These are phyloP conservation scores for Setomelanomma holmii DNA, from an alignment of 2,329 filamentous ascomycete genomes.

Conservation along the genomic window DNA sequence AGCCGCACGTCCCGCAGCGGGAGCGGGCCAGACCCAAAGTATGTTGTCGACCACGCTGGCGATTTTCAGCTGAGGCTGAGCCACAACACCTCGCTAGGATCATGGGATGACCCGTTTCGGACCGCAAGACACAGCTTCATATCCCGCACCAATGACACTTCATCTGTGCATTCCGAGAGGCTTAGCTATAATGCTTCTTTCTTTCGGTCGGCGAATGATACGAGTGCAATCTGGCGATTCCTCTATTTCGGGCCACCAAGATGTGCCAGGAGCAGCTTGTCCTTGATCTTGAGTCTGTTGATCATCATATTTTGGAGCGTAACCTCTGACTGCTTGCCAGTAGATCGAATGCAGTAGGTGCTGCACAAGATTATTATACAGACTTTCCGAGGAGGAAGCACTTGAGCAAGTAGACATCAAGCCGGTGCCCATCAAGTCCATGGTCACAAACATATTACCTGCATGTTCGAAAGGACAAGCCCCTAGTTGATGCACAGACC, in stretches of 20 bases:
- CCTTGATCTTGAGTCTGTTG: neutral
- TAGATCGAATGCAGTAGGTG: neutral
- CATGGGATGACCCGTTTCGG: neutral
- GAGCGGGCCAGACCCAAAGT: neutral
- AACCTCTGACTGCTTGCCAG: neutral
- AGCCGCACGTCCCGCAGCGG: neutral
- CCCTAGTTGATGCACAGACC: neutral
- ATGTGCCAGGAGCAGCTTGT: neutral
- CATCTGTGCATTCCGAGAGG: neutral
- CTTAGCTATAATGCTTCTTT: neutral
- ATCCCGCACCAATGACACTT: neutral
- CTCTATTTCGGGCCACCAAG: neutral
- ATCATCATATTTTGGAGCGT: neutral
- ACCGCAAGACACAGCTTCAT: neutral
- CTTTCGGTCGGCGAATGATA: neutral
- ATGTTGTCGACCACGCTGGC: neutral
- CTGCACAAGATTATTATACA: neutral
- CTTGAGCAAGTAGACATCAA: neutral
- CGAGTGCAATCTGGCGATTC: neutral
- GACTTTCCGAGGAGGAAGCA: neutral
- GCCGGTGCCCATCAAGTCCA: neutral
- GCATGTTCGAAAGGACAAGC: neutral
- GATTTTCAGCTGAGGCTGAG: slow-evolving; percentile 1
- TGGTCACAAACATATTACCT: neutral
- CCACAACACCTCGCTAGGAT: neutral